These are phyloP conservation scores for Bryum argenteum DNA, from an alignment of 225 moss, liverwort and hornwort genomes.

Conservation along the genomic window DNA sequence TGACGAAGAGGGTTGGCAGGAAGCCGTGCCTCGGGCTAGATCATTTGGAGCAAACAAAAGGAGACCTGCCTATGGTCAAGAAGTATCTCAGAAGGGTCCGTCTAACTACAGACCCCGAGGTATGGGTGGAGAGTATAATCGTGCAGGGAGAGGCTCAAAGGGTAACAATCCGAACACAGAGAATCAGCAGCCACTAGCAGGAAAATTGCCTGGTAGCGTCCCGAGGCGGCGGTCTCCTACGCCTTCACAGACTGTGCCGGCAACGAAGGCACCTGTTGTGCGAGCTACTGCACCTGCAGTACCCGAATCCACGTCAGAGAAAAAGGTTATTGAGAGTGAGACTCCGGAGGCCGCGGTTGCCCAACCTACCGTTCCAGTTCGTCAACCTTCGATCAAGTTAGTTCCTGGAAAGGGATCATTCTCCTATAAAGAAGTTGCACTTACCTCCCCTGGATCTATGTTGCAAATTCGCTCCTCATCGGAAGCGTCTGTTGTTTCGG, in stretches of 20 bases:
- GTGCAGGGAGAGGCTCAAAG: slow-evolving; percentile 40
- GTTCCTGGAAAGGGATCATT: slow-evolving; percentile 44
- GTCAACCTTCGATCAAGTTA: slow-evolving; percentile 39
- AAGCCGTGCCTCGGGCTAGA: slow-evolving; percentile 53
- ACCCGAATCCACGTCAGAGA: slow-evolving; percentile 32
- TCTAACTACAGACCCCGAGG: slow-evolving; percentile 40
- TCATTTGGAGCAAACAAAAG: slow-evolving; percentile 50
- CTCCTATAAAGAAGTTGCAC: slow-evolving; percentile 62
- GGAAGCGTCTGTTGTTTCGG: slow-evolving; percentile 27
- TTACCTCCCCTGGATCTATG: slow-evolving; percentile 51
- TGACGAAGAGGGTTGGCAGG: slow-evolving; percentile 73
- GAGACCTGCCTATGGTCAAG: slow-evolving; percentile 39
- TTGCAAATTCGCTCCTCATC: slow-evolving; percentile 34
- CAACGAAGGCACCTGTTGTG: slow-evolving; percentile 24
- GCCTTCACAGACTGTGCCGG: slow-evolving; percentile 25
- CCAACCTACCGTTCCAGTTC: slow-evolving; percentile 32
- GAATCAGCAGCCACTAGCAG: slow-evolving; percentile 30
- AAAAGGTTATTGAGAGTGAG: slow-evolving; percentile 29
- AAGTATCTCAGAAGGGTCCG: slow-evolving; percentile 36
- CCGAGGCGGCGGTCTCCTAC: slow-evolving; percentile 31
- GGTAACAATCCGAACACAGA: slow-evolving; percentile 30
- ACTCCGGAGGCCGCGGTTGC: slow-evolving; percentile 17
- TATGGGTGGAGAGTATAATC: slow-evolving; percentile 37
- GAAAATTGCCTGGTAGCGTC: slow-evolving; percentile 31
- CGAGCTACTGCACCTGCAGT: slow-evolving; percentile 23